Conservation (phyloP, 2,329 filamentous ascomycete species). For the Aspergillus sergii region DNA sequence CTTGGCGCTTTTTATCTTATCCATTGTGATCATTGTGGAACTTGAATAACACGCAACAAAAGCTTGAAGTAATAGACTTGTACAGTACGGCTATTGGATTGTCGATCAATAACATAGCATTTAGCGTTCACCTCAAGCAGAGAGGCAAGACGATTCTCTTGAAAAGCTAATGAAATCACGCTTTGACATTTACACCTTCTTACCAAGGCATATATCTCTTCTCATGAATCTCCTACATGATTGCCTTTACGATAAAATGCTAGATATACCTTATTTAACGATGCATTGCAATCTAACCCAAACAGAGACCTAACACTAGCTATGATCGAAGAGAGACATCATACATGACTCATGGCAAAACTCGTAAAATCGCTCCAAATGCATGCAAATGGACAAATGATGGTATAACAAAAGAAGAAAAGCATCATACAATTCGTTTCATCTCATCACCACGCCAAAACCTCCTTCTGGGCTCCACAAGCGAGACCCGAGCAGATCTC, state of each 20-base stretch:
- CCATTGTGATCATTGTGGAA: constrained; percentile 15
- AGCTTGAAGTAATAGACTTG: neutral
- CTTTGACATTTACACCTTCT: neutral
- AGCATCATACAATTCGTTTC: neutral
- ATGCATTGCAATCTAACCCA: neutral
- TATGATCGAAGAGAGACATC: neutral
- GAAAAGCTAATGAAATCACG: neutral
- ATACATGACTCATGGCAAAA: neutral
- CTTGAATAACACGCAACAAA: constrained; percentile 4
- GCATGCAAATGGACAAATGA: neutral
- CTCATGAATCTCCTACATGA: neutral
- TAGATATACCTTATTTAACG: neutral
- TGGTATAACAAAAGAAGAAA: neutral
- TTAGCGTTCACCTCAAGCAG: neutral
- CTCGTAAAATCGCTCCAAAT: neutral
- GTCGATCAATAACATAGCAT: neutral
- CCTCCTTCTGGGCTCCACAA: constrained; percentile 26
- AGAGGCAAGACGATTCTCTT: neutral
- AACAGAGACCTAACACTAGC: neutral
- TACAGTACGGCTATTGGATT: neutral
- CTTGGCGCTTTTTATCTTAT: constrained; percentile 19
- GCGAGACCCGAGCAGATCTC: constrained; percentile 23
- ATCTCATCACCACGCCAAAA: constrained; percentile 27
- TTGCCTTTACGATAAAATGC: neutral
- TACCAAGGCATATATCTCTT: neutral